Conservation (phyloP, 441 rosid species). For the Geranium incanum region DNA sequence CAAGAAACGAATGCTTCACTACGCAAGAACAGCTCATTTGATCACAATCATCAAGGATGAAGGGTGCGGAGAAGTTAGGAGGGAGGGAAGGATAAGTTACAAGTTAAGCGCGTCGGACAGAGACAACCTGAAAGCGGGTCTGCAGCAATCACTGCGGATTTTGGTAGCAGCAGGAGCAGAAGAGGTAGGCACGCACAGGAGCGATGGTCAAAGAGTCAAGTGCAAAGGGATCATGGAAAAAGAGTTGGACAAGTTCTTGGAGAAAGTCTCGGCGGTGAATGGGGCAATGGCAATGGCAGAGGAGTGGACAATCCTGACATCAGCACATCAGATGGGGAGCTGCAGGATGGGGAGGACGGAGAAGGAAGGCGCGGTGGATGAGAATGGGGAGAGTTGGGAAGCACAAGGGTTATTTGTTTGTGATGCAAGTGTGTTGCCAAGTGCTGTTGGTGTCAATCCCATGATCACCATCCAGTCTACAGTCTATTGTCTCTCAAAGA, state of each 20-base stretch:
- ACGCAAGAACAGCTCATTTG: slow-evolving; percentile 58
- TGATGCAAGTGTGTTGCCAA: slow-evolving; percentile 70
- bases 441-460: slow-evolving; percentile 84
- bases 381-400: slow-evolving; percentile 88
- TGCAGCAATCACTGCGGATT: slow-evolving; percentile 59
- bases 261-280: slow-evolving; percentile 30
- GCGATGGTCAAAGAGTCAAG: slow-evolving; percentile 63
- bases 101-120: slow-evolving; percentile 33
- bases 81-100: slow-evolving; percentile 54
- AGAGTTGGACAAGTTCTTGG: slow-evolving; percentile 52
- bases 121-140: slow-evolving; percentile 50
- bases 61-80: slow-evolving; percentile 51
- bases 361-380: slow-evolving; percentile 64
- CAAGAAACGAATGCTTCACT: slow-evolving; percentile 52
- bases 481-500: slow-evolving; percentile 61
- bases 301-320: slow-evolving; percentile 43
- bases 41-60: slow-evolving; percentile 51
- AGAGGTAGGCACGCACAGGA: slow-evolving; percentile 80
- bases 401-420: slow-evolving; percentile 76
- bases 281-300: slow-evolving; percentile 35
- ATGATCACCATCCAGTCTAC: slow-evolving; percentile 83
- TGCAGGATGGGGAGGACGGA: slow-evolving; percentile 65
- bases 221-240: slow-evolving; percentile 44
- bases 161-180: slow-evolving; percentile 82
- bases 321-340: slow-evolving; percentile 97